Percentiles rank a stretch among this genome's conserved stretches.
Evolutionary conservation across 441 rosid species (phyloP).

Genomic region (Adansonia rubrostipa): DNA sequence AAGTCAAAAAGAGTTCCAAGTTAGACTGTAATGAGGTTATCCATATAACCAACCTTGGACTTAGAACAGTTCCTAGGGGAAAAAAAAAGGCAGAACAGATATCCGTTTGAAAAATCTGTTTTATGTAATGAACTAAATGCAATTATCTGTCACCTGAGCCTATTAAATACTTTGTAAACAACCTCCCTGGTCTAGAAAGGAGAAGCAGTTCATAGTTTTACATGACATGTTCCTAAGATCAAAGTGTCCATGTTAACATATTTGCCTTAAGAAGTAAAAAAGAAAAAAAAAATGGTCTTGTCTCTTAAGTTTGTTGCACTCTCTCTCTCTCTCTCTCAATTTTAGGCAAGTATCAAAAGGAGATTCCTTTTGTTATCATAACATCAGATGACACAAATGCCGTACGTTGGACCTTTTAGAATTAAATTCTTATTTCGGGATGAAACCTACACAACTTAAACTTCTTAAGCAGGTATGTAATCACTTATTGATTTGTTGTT

Average conservation of each 20-base stretch:
- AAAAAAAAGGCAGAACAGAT: background rate
- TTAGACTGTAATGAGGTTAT: background rate
- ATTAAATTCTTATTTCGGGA: slow-evolving; percentile 84
- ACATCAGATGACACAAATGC: slow-evolving; percentile 95
- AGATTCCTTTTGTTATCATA: slow-evolving; percentile 90
- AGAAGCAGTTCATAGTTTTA: background rate
- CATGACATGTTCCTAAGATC: background rate
- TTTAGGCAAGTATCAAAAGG: slow-evolving; percentile 58
- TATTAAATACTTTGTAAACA: slow-evolving; percentile 3
- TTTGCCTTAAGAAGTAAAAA: background rate
- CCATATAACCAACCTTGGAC: background rate
- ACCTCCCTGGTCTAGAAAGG: slow-evolving; percentile 4
- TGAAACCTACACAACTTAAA: slow-evolving; percentile 82
- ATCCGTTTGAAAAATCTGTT: background rate
- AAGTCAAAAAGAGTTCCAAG: background rate
- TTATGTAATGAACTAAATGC: background rate
- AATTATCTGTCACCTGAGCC: slow-evolving; percentile 1
- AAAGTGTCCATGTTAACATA: background rate
- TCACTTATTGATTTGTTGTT: slow-evolving; percentile 21
- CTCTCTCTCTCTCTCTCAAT: background rate
- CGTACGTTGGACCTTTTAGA: slow-evolving; percentile 73
- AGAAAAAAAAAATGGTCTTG: background rate
- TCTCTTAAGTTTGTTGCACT: no score
- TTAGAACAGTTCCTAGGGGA: background rate
- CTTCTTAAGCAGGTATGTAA: slow-evolving; percentile 87